Conservation (phyloP, 495 filamentous ascomycete species). For the Cetradonia linearis region DNA sequence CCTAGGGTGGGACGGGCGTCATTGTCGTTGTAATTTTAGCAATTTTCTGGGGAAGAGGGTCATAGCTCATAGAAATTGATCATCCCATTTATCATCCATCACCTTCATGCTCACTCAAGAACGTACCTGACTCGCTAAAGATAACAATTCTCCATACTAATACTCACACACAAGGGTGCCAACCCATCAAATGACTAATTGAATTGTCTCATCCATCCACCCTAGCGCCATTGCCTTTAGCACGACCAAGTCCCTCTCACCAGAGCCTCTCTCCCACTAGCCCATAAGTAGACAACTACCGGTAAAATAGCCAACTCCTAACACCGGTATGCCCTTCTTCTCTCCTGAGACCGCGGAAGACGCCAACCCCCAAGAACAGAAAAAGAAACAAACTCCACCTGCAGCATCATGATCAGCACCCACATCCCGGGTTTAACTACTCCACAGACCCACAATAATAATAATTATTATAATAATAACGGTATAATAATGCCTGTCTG, state of each 20-base stretch:
- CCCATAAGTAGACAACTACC: too few relatives aligned
- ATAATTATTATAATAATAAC: neutral
- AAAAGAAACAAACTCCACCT: too few relatives aligned
- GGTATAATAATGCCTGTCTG: neutral
- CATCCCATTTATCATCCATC: neutral
- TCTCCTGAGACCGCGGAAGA: too few relatives aligned
- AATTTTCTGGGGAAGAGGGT: neutral
- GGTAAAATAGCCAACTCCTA: too few relatives aligned
- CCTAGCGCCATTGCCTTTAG: neutral
- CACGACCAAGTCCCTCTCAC: neutral
- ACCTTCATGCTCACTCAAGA: neutral
- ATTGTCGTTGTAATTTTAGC: neutral
- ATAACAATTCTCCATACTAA: neutral
- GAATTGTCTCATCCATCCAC: neutral
- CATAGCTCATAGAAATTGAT: conserved; percentile 1
- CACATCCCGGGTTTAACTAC: neutral
- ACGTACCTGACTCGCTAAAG: neutral
- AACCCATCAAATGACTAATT: neutral
- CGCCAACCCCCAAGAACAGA: too few relatives aligned
- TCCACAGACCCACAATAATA: neutral
- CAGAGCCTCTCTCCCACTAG: neutral
- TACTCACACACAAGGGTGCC: neutral
- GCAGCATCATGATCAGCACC: too few relatives aligned
- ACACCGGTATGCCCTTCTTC: too few relatives aligned
- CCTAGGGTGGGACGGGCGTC: neutral